Evolutionary conservation across 331 rosid species (phyloP).

Genomic region (Dryas integrifolia): DNA sequence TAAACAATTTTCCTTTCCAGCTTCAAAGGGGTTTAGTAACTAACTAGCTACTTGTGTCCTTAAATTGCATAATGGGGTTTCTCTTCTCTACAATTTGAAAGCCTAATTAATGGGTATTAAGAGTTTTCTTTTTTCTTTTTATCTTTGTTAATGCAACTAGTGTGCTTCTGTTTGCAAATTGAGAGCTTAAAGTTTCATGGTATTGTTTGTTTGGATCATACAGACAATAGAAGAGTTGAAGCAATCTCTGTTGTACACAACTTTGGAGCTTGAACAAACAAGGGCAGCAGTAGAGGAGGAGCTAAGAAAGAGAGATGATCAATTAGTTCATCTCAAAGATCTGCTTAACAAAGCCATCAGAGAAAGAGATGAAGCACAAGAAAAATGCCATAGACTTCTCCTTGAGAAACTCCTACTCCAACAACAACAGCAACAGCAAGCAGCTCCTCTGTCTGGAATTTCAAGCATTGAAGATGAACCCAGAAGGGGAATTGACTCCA

Average conservation of each 20-base stretch:
- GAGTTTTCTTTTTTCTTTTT: background rate
- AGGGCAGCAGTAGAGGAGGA: conserved; percentile 68
- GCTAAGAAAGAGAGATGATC: conserved; percentile 80
- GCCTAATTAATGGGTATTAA: background rate
- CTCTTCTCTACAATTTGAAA: conserved; percentile 14
- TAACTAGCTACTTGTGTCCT: background rate
- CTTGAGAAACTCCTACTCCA: conserved; percentile 61
- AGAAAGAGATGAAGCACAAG: conserved; percentile 89
- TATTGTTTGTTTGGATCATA: background rate
- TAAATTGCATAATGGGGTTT: conserved; percentile 20
- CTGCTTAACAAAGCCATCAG: conserved; percentile 53
- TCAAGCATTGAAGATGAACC: conserved; percentile 96
- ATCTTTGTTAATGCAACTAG: too few species aligned
- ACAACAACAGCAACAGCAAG: conserved; percentile 35
- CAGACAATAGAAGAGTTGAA: conserved; percentile 84
- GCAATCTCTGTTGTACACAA: conserved; percentile 56
- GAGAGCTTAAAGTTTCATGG: conserved; percentile 16
- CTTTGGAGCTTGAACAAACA: conserved; percentile 85
- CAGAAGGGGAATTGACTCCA: conserved; percentile 70
- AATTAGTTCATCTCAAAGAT: conserved; percentile 55
- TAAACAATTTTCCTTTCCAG: conserved; percentile 12
- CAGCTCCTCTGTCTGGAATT: conserved; percentile 76
- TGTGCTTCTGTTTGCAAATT: conserved; percentile 8
- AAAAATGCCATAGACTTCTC: conserved; percentile 55
- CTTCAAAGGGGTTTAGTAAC: background rate